Conservation (phyloP, 1,284 basidiomycete species). For the Caloboletus inedulis region DNA sequence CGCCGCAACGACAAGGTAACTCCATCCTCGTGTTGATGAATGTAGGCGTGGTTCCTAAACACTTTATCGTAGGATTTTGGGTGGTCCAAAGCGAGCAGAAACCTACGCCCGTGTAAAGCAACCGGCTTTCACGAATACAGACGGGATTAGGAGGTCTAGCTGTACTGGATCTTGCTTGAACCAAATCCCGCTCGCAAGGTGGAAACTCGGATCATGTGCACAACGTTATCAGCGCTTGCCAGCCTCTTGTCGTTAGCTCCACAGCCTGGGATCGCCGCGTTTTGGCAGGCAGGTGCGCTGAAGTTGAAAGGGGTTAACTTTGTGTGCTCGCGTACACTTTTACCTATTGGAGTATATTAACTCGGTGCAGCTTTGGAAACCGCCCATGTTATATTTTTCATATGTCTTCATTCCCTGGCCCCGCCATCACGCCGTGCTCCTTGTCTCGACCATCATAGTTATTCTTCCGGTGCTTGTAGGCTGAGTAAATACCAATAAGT, state of each 20-base stretch:
- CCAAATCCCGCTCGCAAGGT: not conserved
- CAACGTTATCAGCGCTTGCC: not conserved
- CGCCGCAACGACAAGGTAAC: conserved; percentile 22
- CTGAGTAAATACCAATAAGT: not conserved
- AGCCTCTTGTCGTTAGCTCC: not conserved
- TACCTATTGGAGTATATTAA: not conserved
- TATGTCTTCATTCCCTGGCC: not conserved
- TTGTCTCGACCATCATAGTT: not conserved
- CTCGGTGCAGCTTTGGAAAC: not conserved
- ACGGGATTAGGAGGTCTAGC: not conserved
- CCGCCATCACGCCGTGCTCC: not conserved
- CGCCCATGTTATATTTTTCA: too few species aligned
- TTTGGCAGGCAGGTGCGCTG: not conserved
- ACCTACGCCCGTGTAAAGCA: not conserved
- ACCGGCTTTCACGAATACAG: not conserved
- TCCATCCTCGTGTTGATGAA: not conserved
- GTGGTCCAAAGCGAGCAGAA: conserved; percentile 21
- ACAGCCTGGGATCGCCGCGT: not conserved
- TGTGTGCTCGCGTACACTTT: not conserved
- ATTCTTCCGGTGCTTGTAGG: not conserved
- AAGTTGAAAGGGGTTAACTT: not conserved
- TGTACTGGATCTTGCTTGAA: not conserved
- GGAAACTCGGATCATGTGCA: conserved; percentile 1
- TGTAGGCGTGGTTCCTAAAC: not conserved
- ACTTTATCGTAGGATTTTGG: conserved; percentile 16